Evolutionary conservation across 371 early-diverging fungal genomes (phyloP), one percentile per base, ranked within the genome.

Genomic region (Paraphysoderma sedebokerense): DNA sequence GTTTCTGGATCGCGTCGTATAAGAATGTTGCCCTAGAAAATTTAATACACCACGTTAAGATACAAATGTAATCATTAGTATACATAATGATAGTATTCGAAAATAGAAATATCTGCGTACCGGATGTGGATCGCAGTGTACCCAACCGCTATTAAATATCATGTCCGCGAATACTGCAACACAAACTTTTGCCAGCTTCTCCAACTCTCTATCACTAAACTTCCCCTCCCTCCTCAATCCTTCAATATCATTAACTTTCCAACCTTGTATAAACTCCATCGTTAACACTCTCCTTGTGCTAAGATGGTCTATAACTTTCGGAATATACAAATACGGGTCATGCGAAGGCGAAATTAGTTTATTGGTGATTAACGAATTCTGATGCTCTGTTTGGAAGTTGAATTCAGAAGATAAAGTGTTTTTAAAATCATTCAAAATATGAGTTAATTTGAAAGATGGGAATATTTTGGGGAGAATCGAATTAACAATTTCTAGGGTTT

Each of bases 241-340:
- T 2, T 22, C 32, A 5, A 55, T 22, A 22, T 52, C 36, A 22
- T 47, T 51, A 20, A 55, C 27, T 29, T 61, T 59, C 35, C 62
- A 48, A 22, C 69, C 69, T 4, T 66, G 44, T 17, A 66, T 63
- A 37, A 52, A 74, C 52, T 73, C 71, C 67, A 68, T 70, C 5
- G 63, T 64, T 36, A 74, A 33, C 19, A 74, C 57, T 38, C 63
- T 55, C 50, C 58, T 55, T 4, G 62, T 50, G 0, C 64, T 59
- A 0, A 67, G 38, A 13, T 66, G 61, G 63, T 66, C 63, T 48
- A 57, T 61, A 2, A 70, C 58, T 48, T 60, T 53, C 12, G 72
- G 72, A 1, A 71, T 54, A 30, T 60, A 51, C 44, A 67, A 58
- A 13, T 67, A 60, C 4, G 44, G 40, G 15, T 62, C n/a, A n/a